Percentiles rank a stretch among this genome's conserved stretches.
Evolutionary conservation across 2,329 filamentous ascomycete genomes (phyloP).

Genomic region (Scedosporium minutisporum): DNA sequence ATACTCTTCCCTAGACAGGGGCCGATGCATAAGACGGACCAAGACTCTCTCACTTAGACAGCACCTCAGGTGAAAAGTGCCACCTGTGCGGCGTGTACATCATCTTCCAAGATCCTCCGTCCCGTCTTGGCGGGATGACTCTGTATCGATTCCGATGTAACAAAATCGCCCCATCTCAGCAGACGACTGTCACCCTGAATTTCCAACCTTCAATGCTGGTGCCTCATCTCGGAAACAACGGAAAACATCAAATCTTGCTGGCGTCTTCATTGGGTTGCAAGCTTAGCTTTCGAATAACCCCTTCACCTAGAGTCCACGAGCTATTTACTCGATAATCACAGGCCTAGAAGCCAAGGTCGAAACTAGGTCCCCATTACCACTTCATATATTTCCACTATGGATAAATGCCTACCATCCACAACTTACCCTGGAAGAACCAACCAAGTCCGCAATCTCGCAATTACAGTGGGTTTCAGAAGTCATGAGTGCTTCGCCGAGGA

Average conservation of each 20-base stretch:
- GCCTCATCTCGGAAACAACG: too few relatives aligned
- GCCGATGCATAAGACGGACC: too few relatives aligned
- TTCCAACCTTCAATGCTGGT: too few relatives aligned
- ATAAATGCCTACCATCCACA: not conserved
- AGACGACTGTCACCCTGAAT: too few relatives aligned
- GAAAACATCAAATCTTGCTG: too few relatives aligned
- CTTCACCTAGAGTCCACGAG: not conserved
- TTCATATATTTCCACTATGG: not conserved
- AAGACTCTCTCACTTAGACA: too few relatives aligned
- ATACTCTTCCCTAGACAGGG: too few relatives aligned
- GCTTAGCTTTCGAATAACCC: too few relatives aligned
- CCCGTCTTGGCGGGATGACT: not conserved
- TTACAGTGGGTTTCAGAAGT: not conserved
- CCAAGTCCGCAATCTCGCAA: not conserved
- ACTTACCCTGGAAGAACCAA: not conserved
- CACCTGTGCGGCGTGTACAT: not conserved
- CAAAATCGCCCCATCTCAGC: too few relatives aligned
- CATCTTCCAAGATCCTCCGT: not conserved
- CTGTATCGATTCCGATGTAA: not conserved
- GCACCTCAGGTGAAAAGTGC: not conserved
- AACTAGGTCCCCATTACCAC: not conserved
- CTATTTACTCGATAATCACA: not conserved
- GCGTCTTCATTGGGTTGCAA: too few relatives aligned
- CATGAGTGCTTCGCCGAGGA: too few relatives aligned
- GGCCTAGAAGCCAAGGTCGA: not conserved